Evolutionary conservation across 148 eudicot genomes (phyloP).

Genomic region (Pharnaceum exiguum): DNA sequence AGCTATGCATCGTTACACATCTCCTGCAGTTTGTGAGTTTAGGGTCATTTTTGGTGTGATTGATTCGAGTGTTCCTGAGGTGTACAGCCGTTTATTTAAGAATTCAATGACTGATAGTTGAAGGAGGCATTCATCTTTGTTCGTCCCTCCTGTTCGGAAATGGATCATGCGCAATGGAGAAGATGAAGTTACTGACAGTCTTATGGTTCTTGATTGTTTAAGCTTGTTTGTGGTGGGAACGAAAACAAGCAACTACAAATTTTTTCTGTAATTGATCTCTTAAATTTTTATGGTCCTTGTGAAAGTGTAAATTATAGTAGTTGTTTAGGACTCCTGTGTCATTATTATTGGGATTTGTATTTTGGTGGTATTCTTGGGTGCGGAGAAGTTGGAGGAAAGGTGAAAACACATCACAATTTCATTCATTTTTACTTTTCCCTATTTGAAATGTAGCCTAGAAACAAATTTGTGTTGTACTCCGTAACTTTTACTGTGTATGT

Average conservation of each 20-base stretch:
- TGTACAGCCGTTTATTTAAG: constrained; percentile 25
- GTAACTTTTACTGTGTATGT: too few relatives aligned
- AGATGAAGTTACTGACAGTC: constrained; percentile 9
- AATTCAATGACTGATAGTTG: constrained; percentile 6
- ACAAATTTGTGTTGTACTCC: too few relatives aligned
- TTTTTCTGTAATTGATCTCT: constrained; percentile 23
- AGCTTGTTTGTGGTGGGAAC: constrained; percentile 19
- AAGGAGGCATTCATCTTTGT: constrained; percentile 3
- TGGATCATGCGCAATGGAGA: background rate
- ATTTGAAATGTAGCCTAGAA: too few relatives aligned
- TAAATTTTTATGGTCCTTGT: constrained; percentile 24
- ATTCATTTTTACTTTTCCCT: background rate
- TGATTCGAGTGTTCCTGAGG: constrained; percentile 17
- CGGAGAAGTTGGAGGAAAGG: background rate
- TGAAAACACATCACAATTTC: constrained; percentile 12
- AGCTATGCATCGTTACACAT: constrained; percentile 18
- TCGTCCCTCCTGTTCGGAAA: background rate
- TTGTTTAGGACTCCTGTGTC: constrained; percentile 15
- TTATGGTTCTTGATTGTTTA: constrained; percentile 19
- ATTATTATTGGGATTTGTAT: background rate
- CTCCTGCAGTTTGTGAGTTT: constrained; percentile 20
- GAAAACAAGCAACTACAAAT: constrained; percentile 23
- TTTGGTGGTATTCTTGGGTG: constrained; percentile 17
- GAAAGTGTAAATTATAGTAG: constrained; percentile 29
- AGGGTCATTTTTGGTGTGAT: constrained; percentile 33